Evolutionary conservation across 441 rosid species (phyloP).

Genomic region (Adansonia madagascariensis): DNA sequence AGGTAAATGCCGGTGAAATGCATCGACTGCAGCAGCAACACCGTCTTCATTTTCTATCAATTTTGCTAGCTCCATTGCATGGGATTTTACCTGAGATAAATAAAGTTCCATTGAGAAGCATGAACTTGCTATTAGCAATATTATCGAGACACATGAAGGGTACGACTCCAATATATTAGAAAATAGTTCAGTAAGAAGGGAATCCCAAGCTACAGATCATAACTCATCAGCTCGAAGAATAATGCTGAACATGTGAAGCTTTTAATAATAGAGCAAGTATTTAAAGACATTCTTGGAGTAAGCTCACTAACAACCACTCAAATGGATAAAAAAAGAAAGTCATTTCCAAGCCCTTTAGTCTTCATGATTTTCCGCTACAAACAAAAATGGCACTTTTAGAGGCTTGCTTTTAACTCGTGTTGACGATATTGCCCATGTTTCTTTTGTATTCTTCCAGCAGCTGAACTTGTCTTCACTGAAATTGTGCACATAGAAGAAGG

Average conservation of each 20-base stretch:
- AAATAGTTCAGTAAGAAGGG: neutral
- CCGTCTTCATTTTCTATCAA: slow-evolving; percentile 92
- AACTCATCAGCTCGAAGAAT: neutral
- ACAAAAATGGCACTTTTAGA: neutral
- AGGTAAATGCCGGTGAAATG: slow-evolving; percentile 91
- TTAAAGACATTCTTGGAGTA: too few relatives aligned
- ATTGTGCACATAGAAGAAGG: neutral
- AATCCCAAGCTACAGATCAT: neutral
- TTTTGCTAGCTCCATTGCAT: slow-evolving; percentile 70
- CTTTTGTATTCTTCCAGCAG: neutral
- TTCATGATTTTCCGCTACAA: neutral
- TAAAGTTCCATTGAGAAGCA: neutral
- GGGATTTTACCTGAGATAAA: slow-evolving; percentile 67
- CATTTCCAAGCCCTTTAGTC: neutral
- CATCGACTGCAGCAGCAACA: slow-evolving; percentile 83
- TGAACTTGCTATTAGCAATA: neutral
- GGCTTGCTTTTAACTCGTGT: neutral
- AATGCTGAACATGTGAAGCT: neutral
- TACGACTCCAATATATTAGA: neutral
- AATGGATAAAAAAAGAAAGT: neutral
- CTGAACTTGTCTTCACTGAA: neutral
- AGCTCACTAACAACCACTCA: neutral
- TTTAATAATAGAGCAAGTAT: neutral
- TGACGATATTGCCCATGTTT: neutral
- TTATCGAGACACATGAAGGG: neutral